Conservation (phyloP, 139 green algal genomes). For the Closterium sp. region DNA sequence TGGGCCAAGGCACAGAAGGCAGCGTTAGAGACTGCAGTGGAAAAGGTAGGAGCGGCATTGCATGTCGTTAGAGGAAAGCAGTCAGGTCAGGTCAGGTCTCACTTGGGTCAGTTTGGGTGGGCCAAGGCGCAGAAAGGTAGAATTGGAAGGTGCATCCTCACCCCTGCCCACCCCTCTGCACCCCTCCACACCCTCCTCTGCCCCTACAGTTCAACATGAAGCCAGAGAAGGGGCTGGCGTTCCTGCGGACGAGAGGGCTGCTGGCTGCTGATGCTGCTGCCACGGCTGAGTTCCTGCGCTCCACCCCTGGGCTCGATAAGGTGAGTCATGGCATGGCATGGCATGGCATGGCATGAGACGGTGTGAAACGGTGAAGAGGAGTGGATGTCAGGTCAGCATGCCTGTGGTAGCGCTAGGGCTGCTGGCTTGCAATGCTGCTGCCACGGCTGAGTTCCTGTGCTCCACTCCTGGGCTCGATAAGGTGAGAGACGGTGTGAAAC, state of each 20-base stretch:
- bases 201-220: constrained; percentile 88
- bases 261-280: constrained; percentile 24
- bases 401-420: neutral
- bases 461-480: constrained; percentile 29
- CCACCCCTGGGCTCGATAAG: constrained; percentile 48
- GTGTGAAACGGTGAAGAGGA: neutral
- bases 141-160: neutral
- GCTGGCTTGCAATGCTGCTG: neutral
- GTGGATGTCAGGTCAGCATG: too few relatives aligned
- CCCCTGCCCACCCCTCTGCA: neutral
- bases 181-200: neutral
- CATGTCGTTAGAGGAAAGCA: too few relatives aligned
- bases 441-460: neutral
- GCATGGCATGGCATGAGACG: too few relatives aligned
- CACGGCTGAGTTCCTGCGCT: constrained; percentile 45
- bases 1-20: too few relatives aligned
- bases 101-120: too few relatives aligned
- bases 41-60: too few relatives aligned
- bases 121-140: too few relatives aligned
- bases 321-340: too few relatives aligned
- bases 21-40: too few relatives aligned
- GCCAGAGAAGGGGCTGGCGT: constrained; percentile 84
- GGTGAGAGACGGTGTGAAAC: constrained; percentile 13
- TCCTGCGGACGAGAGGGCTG: constrained; percentile 13
- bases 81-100: too few relatives aligned